Evolutionary conservation across 768 basidiomycete genomes (phyloP).

Genomic region (Kwoniella dejecticola): DNA sequence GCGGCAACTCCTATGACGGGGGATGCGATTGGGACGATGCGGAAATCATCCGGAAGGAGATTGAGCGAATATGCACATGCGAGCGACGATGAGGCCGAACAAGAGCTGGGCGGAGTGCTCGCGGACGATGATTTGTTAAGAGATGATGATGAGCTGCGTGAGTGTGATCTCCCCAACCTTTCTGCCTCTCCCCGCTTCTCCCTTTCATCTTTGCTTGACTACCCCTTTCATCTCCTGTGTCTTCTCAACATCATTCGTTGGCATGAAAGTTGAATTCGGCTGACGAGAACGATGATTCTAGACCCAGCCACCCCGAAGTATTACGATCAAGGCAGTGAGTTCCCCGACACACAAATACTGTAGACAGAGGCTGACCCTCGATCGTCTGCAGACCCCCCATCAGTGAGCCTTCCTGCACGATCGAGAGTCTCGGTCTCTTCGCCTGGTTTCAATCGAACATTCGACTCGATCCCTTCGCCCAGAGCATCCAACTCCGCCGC

Average conservation of each 20-base stretch:
- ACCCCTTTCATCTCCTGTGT: too few species aligned
- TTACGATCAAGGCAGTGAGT: constrained; percentile 18
- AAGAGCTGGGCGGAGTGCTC: constrained; percentile 12
- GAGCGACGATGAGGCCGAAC: constrained; percentile 29
- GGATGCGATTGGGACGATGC: neutral
- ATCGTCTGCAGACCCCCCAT: constrained; percentile 27
- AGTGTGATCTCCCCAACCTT: neutral
- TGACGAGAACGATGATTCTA: neutral
- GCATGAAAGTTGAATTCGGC: neutral
- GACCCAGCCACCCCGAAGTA: constrained; percentile 7
- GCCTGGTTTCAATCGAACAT: constrained; percentile 21
- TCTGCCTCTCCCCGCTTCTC: too few species aligned
- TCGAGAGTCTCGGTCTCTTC: constrained; percentile 29
- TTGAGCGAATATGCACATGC: constrained; percentile 26
- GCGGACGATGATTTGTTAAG: constrained; percentile 22
- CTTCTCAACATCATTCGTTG: neutral
- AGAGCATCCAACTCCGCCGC: neutral
- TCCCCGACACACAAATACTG: too few species aligned
- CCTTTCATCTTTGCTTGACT: too few species aligned
- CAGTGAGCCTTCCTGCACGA: constrained; percentile 23
- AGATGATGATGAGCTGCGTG: constrained; percentile 30
- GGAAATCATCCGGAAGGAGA: constrained; percentile 16
- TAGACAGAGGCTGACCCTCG: too few species aligned
- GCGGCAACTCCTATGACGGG: constrained; percentile 11
- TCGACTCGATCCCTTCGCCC: constrained; percentile 33